A percentile compares a stretch with the other conserved stretches of the same genome.
These are phyloP conservation scores for Biscogniauxia marginata DNA, from an alignment of 2,329 filamentous ascomycete species.

Conservation along the genomic window DNA sequence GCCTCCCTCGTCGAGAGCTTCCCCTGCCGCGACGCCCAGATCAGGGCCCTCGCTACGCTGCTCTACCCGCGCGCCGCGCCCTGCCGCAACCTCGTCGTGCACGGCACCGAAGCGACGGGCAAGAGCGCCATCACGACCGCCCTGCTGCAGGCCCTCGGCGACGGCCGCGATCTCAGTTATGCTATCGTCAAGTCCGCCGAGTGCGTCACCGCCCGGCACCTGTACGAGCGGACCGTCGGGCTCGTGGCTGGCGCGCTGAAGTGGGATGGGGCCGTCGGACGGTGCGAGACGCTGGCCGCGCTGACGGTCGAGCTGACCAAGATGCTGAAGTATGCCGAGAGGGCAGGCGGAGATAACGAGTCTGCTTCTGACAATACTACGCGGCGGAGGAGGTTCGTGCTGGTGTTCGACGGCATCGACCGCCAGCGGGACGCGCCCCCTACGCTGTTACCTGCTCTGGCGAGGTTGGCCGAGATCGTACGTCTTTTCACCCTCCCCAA, in stretches of 20 bases:
- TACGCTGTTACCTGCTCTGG: constrained; percentile 78
- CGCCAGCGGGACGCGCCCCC: constrained; percentile 75
- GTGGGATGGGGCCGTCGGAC: constrained; percentile 49
- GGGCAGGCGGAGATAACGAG: too few species aligned
- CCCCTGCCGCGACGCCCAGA: constrained; percentile 59
- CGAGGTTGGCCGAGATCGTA: constrained; percentile 78
- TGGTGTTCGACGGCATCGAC: constrained; percentile 89
- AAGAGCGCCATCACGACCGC: constrained; percentile 71
- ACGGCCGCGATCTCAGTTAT: constrained; percentile 42
- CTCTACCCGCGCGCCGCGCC: constrained; percentile 65
- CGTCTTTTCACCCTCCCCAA: constrained; percentile 33
- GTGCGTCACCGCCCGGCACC: constrained; percentile 75
- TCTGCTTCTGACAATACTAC: constrained; percentile 2
- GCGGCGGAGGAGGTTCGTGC: constrained; percentile 65
- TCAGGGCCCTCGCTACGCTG: constrained; percentile 56
- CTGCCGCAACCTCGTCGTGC: constrained; percentile 71
- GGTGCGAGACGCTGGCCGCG: constrained; percentile 79
- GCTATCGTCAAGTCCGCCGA: constrained; percentile 68
- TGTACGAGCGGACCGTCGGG: constrained; percentile 69
- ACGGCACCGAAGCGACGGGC: constrained; percentile 84
- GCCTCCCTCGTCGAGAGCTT: constrained; percentile 47
- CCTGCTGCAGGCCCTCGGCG: constrained; percentile 53
- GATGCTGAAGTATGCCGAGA: constrained; percentile 50
- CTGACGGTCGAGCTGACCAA: constrained; percentile 70
- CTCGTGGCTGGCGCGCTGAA: constrained; percentile 54